Conservation (phyloP, 108 stramenopile genomes). For the Cyclotella sp. region DNA sequence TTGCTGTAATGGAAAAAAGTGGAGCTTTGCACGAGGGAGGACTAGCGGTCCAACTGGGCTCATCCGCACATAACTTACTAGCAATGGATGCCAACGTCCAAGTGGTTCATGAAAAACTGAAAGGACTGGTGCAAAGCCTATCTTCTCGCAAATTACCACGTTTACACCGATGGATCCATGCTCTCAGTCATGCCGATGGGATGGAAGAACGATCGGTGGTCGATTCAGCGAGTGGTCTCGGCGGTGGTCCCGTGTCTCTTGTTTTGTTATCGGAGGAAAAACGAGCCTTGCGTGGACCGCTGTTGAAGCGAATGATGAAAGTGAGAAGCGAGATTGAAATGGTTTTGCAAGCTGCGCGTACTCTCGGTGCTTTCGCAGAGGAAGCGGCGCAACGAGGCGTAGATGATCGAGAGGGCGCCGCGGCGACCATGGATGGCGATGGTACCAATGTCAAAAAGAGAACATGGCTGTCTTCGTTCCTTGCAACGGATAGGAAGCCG, state of each 20-base stretch:
- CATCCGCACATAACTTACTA: slow-evolving; percentile 3
- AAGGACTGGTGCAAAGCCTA: slow-evolving; percentile 18
- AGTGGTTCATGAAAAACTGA: slow-evolving; percentile 21
- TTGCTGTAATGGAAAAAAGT: slow-evolving; percentile 45
- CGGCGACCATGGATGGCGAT: neutral
- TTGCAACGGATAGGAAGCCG: neutral
- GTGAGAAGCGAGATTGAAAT: slow-evolving; percentile 30
- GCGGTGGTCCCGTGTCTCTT: slow-evolving; percentile 25
- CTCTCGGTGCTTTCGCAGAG: slow-evolving; percentile 11
- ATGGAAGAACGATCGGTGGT: slow-evolving; percentile 40
- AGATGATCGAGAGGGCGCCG: too few species aligned
- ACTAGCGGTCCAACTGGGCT: slow-evolving; percentile 19
- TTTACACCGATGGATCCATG: slow-evolving; percentile 46
- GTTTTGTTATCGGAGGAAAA: slow-evolving; percentile 33
- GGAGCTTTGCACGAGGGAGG: slow-evolving; percentile 44
- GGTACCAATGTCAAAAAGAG: neutral
- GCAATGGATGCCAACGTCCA: neutral
- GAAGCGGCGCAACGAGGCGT: neutral
- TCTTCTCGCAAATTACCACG: slow-evolving; percentile 24
- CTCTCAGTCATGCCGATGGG: slow-evolving; percentile 46
- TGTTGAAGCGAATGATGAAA: slow-evolving; percentile 46
- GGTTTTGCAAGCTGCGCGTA: slow-evolving; percentile 25
- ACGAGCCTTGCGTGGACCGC: slow-evolving; percentile 13
- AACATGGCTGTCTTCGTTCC: slow-evolving; percentile 1
- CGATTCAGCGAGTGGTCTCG: slow-evolving; percentile 24